Base-by-base conservation (phyloP, 2,329 filamentous ascomycete species). In the Fusarium sp. region DNA sequence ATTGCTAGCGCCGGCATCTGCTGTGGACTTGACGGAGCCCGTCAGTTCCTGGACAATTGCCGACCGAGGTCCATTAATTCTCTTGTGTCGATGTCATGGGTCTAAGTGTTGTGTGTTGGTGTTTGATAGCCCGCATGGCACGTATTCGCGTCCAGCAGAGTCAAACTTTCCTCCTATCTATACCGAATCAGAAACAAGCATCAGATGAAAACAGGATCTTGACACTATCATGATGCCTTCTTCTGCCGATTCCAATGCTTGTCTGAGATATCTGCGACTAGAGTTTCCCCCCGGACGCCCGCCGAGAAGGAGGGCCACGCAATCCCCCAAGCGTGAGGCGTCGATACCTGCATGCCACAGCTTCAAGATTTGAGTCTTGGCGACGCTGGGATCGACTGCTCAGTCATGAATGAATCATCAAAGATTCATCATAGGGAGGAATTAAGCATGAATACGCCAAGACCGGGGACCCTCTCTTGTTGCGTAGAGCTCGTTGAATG, bases 341-440 rank as follows among this genome's bases (percentile, higher is more conserved):
- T 67, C 35, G 23, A 63, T 43, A 65, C 9, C 45, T 65, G 52
- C 69, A 73, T 75, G 50, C 57, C 72, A 63, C 23, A 16, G 37
- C 32, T 48, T 37, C 25, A 18, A 50, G 25, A 59, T 20, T 41
- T 25, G 6, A 52, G 37, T 58, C 72, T 73, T 75, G 72, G 66
- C 66, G 66, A 37, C 34, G 54, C 39, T 30, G 20, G 48, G 64
- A 43, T 52, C 37, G 50, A 25, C 60, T 71, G 69, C 68, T 66
- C 71, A 39, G 70, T 73, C 63, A 73, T 57, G 70, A 63, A 43
- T 64, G 57, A 71, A 64, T 73, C 69, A 75, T 66, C 69, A 32
- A 34, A 18, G 11, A 18, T 6, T 30, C 25, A 23, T 18, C 25
- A 27, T 27, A 32, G 48, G 27, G 39, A 50, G n/a, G 56, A 61